Evolutionary conservation across 2,329 filamentous ascomycete genomes (phyloP).

Genomic region (Aschersonia sp.): DNA sequence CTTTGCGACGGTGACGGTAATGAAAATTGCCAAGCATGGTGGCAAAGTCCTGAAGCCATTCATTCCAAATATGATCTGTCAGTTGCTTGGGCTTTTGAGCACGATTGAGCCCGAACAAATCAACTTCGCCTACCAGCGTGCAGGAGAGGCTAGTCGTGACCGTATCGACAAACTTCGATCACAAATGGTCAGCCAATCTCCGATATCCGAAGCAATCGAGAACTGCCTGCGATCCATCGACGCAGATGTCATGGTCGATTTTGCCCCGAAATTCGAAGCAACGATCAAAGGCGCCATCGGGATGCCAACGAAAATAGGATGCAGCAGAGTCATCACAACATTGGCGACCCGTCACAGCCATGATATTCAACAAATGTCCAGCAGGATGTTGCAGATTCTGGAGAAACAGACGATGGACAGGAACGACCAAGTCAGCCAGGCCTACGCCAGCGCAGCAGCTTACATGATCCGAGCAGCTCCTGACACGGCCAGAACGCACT

Average conservation of each 20-base stretch:
- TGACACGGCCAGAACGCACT: constrained; percentile 32
- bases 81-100: constrained; percentile 69
- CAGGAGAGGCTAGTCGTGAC: constrained; percentile 73
- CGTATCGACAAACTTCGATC: constrained; percentile 82
- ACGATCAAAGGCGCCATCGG: constrained; percentile 79
- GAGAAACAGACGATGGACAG: constrained; percentile 76
- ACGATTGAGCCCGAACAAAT: constrained; percentile 79
- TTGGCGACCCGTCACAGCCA: constrained; percentile 68
- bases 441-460: constrained; percentile 74
- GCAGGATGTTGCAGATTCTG: constrained; percentile 61
- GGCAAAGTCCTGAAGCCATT: constrained; percentile 68
- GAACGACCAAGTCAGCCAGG: constrained; percentile 85
- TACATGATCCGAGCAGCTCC: constrained; percentile 58
- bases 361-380: constrained; percentile 61
- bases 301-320: constrained; percentile 87
- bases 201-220: constrained; percentile 85
- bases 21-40: constrained; percentile 82
- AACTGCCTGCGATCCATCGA: constrained; percentile 77
- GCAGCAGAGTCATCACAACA: constrained; percentile 70
- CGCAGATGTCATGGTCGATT: constrained; percentile 56
- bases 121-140: constrained; percentile 87
- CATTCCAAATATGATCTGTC: constrained; percentile 67
- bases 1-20: constrained; percentile 69
- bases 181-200: constrained; percentile 68
- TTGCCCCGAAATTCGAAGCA: constrained; percentile 59